These are phyloP conservation scores for Entomortierella parvispora DNA, from an alignment of 192 early-diverging fungal genomes.

Conservation along the genomic window DNA sequence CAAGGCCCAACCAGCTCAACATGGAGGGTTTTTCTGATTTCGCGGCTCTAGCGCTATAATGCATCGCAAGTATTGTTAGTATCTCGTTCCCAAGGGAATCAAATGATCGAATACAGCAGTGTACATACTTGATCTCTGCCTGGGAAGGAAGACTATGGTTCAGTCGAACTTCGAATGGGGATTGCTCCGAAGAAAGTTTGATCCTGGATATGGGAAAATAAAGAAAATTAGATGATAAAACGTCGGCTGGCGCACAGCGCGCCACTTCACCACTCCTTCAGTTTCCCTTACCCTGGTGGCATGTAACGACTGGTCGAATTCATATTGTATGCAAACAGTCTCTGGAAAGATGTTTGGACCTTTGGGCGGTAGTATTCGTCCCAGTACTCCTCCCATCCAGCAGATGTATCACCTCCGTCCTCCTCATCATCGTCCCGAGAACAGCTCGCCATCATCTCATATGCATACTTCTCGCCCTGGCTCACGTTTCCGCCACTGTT, in stretches of 20 bases:
- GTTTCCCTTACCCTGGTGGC: conserved; percentile 36
- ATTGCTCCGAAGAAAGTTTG: conserved; percentile 40
- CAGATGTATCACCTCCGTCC: not conserved
- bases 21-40: conserved; percentile 42
- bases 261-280: not conserved
- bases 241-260: too few species aligned
- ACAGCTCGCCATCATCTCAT: conserved; percentile 19
- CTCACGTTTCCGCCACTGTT: not conserved
- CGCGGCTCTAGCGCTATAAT: conserved; percentile 23
- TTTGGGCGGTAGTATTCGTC: conserved; percentile 89
- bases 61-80: not conserved
- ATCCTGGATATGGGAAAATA: conserved; percentile 9
- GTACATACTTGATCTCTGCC: conserved; percentile 40
- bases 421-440: conserved; percentile 5
- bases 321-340: conserved; percentile 87
- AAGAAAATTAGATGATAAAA: not conserved
- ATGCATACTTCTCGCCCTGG: conserved; percentile 16
- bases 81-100: not conserved
- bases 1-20: conserved; percentile 39
- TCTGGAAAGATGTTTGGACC: conserved; percentile 78
- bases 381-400: conserved; percentile 71
- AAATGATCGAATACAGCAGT: not conserved
- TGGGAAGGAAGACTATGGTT: conserved; percentile 29
- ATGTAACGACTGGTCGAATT: conserved; percentile 78
- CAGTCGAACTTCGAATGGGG: conserved; percentile 45